phyloP scores from a whole-genome alignment of 1,139 yeast species.

The Sugiyamaella paludigena region DNA sequence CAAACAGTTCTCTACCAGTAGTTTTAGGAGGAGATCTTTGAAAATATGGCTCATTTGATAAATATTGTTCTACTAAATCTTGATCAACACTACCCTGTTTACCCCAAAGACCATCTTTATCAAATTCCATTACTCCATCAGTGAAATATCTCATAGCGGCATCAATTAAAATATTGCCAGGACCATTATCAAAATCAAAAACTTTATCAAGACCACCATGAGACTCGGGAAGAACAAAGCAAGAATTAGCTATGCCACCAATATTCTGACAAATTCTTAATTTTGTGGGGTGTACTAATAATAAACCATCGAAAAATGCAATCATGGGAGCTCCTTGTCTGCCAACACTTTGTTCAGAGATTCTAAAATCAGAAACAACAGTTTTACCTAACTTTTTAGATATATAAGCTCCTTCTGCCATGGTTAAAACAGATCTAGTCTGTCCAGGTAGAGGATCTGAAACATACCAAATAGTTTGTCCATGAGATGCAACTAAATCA shows the following conservation, averaged over 20 bases:
- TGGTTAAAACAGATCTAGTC: constrained; percentile 21
- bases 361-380: constrained; percentile 23
- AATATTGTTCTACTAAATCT: constrained; percentile 19
- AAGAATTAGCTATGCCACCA: constrained; percentile 25
- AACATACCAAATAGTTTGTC: constrained; percentile 27
- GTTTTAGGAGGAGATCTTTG: constrained; percentile 22
- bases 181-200: constrained; percentile 24
- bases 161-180: constrained; percentile 25
- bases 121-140: constrained; percentile 21
- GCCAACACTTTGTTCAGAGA: constrained; percentile 26
- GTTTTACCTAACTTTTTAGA: constrained; percentile 20
- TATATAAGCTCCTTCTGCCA: constrained; percentile 25
- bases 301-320: constrained; percentile 25
- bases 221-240: constrained; percentile 21
- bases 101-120: constrained; percentile 24
- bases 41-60: constrained; percentile 21
- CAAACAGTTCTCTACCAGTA: constrained; percentile 25
- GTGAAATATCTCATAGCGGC: constrained; percentile 26
- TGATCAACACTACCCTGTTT: constrained; percentile 21
- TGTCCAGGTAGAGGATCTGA: constrained; percentile 22
- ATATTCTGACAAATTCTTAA: constrained; percentile 24
- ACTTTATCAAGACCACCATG: constrained; percentile 23
- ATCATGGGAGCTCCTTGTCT: constrained; percentile 27
- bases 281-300: constrained; percentile 23
- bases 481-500: constrained; percentile 25